phyloP scores from a whole-genome alignment of 169 alveolate species.

The Plasmodium relictum region DNA sequence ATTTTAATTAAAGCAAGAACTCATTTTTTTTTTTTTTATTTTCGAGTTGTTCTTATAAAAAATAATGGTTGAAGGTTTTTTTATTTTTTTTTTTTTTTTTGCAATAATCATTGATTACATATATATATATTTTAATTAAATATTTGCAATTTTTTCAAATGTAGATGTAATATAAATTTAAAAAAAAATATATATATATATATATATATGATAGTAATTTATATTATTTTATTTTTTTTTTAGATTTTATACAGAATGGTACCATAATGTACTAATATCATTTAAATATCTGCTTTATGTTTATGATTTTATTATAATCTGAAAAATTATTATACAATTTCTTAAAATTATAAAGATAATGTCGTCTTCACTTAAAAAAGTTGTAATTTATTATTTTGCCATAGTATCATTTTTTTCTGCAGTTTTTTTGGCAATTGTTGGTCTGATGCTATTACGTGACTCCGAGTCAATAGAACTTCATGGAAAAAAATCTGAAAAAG shows the following conservation, averaged over 20 bases:
- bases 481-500: constrained; percentile 64
- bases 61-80: constrained; percentile 16
- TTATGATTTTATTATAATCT: constrained; percentile 4
- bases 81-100: constrained; percentile 17
- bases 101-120: not conserved
- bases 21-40: constrained; percentile 24
- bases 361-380: constrained; percentile 61
- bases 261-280: constrained; percentile 30
- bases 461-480: constrained; percentile 70
- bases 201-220: not conserved
- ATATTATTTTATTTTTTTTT: constrained; percentile 5
- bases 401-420: constrained; percentile 74
- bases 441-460: constrained; percentile 59
- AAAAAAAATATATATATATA: not conserved
- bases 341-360: constrained; percentile 39
- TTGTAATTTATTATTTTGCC: constrained; percentile 62
- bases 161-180: not conserved
- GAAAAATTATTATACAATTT: constrained; percentile 7
- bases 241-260: constrained; percentile 48
- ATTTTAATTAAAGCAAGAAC: constrained; percentile 9
- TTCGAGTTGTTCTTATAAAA: constrained; percentile 20
- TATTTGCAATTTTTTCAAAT: constrained; percentile 13
- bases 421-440: constrained; percentile 67
- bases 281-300: constrained; percentile 13
- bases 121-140: constrained; percentile 1